These are phyloP conservation scores for Gillenia trifoliata DNA, from an alignment of 306 rosid species.

Conservation along the genomic window DNA sequence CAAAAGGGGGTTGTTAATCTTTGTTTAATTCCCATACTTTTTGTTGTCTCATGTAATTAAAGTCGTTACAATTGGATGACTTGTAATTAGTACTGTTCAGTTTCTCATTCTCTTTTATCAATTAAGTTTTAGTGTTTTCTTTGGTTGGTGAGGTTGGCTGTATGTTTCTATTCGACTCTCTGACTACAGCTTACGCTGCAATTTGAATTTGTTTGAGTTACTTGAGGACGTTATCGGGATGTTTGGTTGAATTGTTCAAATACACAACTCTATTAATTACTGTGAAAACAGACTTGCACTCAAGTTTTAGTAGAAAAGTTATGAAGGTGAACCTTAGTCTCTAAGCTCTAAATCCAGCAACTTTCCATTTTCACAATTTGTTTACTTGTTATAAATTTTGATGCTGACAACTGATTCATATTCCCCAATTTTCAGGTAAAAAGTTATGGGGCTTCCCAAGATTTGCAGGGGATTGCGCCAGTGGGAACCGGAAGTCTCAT, in stretches of 20 bases:
- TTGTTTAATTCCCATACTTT: neutral
- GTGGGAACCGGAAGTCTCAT: conserved; percentile 55
- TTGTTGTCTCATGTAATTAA: neutral
- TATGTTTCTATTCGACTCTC: neutral
- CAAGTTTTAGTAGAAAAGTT: neutral
- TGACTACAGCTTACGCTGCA: neutral
- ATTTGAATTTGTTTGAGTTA: neutral
- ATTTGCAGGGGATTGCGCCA: conserved; percentile 97
- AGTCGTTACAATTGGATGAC: neutral
- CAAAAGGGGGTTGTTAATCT: neutral
- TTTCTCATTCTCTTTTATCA: neutral
- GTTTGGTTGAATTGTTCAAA: neutral
- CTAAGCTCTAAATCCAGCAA: neutral
- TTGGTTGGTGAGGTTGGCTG: conserved; percentile 4
- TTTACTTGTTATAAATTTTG: neutral
- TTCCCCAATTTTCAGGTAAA: conserved; percentile 53
- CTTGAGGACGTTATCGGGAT: neutral
- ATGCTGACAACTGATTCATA: neutral
- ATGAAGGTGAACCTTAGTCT: neutral
- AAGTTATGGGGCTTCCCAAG: conserved; percentile 88
- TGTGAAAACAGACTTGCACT: neutral
- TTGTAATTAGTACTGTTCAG: neutral
- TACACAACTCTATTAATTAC: neutral
- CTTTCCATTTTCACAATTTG: neutral
- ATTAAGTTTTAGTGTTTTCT: neutral